Conservation (phyloP, 1,284 basidiomycete genomes). For the Blastosporella zonata region DNA sequence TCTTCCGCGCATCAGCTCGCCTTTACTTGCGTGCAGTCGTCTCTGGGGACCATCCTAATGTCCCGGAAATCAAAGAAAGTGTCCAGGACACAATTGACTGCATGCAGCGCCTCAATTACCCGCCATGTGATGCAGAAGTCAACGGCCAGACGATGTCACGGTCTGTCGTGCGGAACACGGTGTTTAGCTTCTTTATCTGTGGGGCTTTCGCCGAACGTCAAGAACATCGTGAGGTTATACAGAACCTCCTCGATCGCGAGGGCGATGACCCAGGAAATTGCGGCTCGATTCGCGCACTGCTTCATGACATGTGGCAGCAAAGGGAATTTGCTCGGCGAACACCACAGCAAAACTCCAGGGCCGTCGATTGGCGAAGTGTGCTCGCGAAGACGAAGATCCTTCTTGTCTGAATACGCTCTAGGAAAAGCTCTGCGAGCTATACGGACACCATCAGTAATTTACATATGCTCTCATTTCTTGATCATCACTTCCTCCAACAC, state of each 20-base stretch:
- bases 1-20: constrained; percentile 71
- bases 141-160: constrained; percentile 35
- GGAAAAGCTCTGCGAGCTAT: background rate
- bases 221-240: constrained; percentile 43
- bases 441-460: background rate
- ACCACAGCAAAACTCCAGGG: constrained; percentile 15
- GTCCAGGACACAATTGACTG: constrained; percentile 54
- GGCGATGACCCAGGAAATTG: constrained; percentile 61
- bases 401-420: constrained; percentile 49
- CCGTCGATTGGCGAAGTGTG: constrained; percentile 60
- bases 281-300: constrained; percentile 48
- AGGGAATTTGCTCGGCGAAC: constrained; percentile 17
- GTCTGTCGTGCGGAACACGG: constrained; percentile 70
- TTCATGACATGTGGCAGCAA: constrained; percentile 57
- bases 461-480: background rate
- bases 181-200: constrained; percentile 72
- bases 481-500: background rate
- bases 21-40: constrained; percentile 73
- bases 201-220: constrained; percentile 62
- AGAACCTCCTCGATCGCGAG: constrained; percentile 46
- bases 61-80: constrained; percentile 54
- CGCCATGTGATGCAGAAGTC: background rate
- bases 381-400: constrained; percentile 53
- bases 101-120: constrained; percentile 42
- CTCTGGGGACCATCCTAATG: constrained; percentile 62